Base-by-base conservation (phyloP, 805 yeast genomes). In the Saccharomyces eubayanus region DNA sequence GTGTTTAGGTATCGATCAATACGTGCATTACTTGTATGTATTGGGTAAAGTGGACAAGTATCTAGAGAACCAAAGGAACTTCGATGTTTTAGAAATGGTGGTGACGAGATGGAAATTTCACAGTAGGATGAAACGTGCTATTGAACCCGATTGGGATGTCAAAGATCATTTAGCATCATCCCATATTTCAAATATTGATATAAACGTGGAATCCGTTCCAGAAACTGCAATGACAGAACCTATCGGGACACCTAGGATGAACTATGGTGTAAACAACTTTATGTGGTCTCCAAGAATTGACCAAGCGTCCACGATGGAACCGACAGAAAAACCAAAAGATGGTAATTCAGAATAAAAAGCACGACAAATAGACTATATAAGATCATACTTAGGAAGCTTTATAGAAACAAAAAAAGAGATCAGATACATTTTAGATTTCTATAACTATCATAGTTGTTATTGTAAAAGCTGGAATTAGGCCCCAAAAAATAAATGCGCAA, bases 1-100 rank as follows among this genome's bases (percentile, higher is more conserved):
- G 57, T 88, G 96, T 67, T 74, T 89, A 57, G 84, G 84, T 49
- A 75, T 87, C 64, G 83, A 82, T 57, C 89, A 86, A 57, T 86
- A 80, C 64, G 75, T 87, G 59, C 85, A 83, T 52, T 72, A 88
- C 55, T 72, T 85, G 47, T 77, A 84, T 53, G 70, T 82, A 21
- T 64, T 80, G 46, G 82, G 81, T 59, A 81, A 78, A 57, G 78
- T 86, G 36, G 80, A 80, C 47, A 78, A 77, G 55, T 65, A 64
- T 48, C 48, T 73, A 48, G 63, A 62, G 16, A 63, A 64, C 50
- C 67, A 71, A 54, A 66, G 65, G 36, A 63, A 64, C 24, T 59
- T 71, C 9, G 74, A 67, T 28, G 66, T 68, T 3, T 53, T 73
- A 40, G 63, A 66, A 50, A 73, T 72, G 75, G 62, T 72, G 45